A percentile compares a stretch with the other conserved stretches of the same genome.
phyloP scores from a whole-genome alignment of 768 basidiomycete species.

The Glaciozyma antarctica region DNA sequence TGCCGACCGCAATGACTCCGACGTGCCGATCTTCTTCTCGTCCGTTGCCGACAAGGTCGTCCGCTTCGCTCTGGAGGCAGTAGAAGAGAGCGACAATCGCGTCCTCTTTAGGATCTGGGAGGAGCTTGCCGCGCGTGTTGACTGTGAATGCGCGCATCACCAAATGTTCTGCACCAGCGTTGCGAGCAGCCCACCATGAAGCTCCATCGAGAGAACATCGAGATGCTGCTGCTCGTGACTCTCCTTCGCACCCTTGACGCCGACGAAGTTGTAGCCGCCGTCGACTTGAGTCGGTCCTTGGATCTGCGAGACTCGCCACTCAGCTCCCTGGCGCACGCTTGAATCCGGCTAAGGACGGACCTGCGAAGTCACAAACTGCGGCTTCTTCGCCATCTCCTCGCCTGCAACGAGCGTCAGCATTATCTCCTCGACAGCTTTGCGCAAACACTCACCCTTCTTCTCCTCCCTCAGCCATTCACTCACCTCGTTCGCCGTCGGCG shows the following conservation, averaged over 20 bases:
- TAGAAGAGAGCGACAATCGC: conserved; percentile 64
- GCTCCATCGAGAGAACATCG: conserved; percentile 70
- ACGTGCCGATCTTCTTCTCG: conserved; percentile 39
- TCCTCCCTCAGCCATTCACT: conserved; percentile 5
- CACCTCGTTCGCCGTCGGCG: conserved; percentile 13
- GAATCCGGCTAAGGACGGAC: background rate
- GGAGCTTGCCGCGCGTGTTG: conserved; percentile 44
- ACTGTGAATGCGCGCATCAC: conserved; percentile 13
- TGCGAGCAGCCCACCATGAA: conserved; percentile 58
- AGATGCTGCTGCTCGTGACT: conserved; percentile 59
- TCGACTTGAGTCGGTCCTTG: conserved; percentile 69
- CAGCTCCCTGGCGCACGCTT: background rate
- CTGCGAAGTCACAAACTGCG: background rate
- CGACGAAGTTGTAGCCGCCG: conserved; percentile 58
- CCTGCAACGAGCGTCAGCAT: background rate
- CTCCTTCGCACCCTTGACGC: conserved; percentile 36
- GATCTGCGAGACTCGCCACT: conserved; percentile 43
- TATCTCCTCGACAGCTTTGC: background rate
- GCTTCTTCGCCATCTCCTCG: background rate
- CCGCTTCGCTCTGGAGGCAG: conserved; percentile 52
- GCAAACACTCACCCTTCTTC: background rate
- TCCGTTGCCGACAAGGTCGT: conserved; percentile 40
- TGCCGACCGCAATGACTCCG: conserved; percentile 52
- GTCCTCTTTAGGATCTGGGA: conserved; percentile 60
- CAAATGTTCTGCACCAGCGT: background rate